Base-by-base conservation (phyloP, 1,284 basidiomycete species). In the Tranzscheliella williamsii region DNA sequence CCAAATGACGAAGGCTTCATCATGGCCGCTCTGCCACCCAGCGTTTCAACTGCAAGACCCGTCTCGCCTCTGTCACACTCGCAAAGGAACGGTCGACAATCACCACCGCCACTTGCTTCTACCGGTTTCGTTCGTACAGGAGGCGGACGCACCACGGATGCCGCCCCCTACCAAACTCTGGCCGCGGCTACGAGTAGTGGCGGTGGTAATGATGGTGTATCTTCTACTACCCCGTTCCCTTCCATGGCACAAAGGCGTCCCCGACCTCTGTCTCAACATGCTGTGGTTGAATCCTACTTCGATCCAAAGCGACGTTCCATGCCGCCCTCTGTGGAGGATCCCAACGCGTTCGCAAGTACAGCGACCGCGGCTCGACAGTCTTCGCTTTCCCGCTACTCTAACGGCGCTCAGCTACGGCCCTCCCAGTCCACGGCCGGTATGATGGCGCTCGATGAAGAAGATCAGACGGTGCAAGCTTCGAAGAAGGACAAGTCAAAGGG, bases 1-100 rank as follows among this genome's bases (percentile, higher is more conserved):
- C 52, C 67, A 24, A 53, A 68, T 36, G 70, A 74, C 36, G 70
- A 72, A 12, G 70, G 65, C 11, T 51, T 36, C 33, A 74, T 74
- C 42, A 74, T 72, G 70, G 64, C 68, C 9, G 64, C 67, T 2
- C 26, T 72, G 24, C 72, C 72, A 5, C 54, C 67, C 0, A 33
- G 42, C 3, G 31, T 31, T 9, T 42, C 26, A 6, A 47, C 32
- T 13, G 47, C 32, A 12, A 27, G 45, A 11, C 38, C 58, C 4
- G 47, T 48, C n/a, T 53, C 51, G 24, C 44, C 51, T 15, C n/a
- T n/a, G n/a, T n/a, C n/a, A n/a, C 54, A 48, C 8, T 50, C 53
- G n/a, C 55, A 52, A 17, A 7, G 16, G 32, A 9, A 33, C 8
- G 32, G 32, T 9, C 13, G 16, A 17, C 32, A 33, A 17, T 23